phyloP scores from a whole-genome alignment of 2,329 filamentous ascomycete species.

The Aspergillus thermomutatus region DNA sequence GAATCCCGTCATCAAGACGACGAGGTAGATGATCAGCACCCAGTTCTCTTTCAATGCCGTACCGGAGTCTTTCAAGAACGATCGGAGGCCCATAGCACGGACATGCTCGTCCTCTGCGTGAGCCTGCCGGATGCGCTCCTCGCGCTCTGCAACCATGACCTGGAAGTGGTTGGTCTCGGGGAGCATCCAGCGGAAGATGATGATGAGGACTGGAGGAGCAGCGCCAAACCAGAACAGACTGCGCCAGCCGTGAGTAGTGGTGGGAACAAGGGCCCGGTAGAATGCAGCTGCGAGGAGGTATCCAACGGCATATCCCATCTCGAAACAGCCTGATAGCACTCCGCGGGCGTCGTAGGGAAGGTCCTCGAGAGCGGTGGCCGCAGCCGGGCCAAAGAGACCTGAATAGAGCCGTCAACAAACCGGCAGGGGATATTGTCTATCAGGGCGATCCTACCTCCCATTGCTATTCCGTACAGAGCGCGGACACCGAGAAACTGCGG shows the following conservation, averaged over 20 bases:
- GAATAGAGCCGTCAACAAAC: background rate
- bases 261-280: background rate
- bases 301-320: background rate
- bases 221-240: constrained; percentile 28
- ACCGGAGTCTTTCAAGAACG: background rate
- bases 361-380: background rate
- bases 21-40: background rate
- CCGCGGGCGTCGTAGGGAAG: background rate
- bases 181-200: constrained; percentile 67
- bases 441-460: background rate
- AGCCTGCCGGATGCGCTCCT: constrained; percentile 28
- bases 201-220: constrained; percentile 45
- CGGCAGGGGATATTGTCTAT: background rate
- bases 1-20: background rate
- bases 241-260: background rate
- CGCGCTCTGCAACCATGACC: constrained; percentile 21
- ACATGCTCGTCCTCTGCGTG: constrained; percentile 36
- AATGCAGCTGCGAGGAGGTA: background rate
- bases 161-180: constrained; percentile 71
- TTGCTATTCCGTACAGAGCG: background rate
- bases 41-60: background rate
- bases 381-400: background rate
- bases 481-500: background rate
- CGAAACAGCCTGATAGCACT: background rate
- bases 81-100: constrained; percentile 18